Base-by-base conservation (phyloP, 106 monocot species). In the Agapanthus africanus region DNA sequence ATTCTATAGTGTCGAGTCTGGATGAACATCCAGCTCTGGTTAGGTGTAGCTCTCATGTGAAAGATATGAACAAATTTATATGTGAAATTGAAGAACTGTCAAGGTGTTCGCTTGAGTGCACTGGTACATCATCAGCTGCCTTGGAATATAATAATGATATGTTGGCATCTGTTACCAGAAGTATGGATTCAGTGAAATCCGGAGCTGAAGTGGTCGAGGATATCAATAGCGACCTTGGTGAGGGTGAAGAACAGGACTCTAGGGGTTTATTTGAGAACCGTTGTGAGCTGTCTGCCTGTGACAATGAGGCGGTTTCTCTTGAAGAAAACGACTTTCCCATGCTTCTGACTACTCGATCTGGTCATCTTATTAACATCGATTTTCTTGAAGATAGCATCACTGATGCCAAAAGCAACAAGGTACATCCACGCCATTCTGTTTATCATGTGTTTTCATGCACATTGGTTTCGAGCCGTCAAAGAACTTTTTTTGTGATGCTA, bases 321-420 rank as follows among this genome's bases (percentile, higher is more conserved):
- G n/a, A n/a, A n/a, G 18, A 26, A 47, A 47, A 47, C 13, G 5
- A 13, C 34, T 31, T 32, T 54, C 69, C 21, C 41, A 39, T 26
- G 51, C n/a, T 18, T 56, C 19, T 62, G 41, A 42, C 23, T 40
- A 26, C 8, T 21, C 67, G 70, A 21, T 91, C 91, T 64, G 63
- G 70, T 23, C 73, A 85, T 54, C 44, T 72, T 79, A 71, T 84
- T 66, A 81, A 59, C 65, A 68, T 72, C 70, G 81, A 91, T 16
- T 40, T 69, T n/a, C 77, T 88, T 31, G 83, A 88, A 68, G 81
- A 88, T 46, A 63, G 76, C 40, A 49, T 83, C 30, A 37, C 39
- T 54, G 83, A 81, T 77, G 88, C 83, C 47, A 88, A 81, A 79
- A 79, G 18, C 71, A 83, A 54, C 38, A 85, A 93, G 92, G 92